phyloP scores from a whole-genome alignment of 73 alveolate species.

The Paramecium sonneborni region DNA sequence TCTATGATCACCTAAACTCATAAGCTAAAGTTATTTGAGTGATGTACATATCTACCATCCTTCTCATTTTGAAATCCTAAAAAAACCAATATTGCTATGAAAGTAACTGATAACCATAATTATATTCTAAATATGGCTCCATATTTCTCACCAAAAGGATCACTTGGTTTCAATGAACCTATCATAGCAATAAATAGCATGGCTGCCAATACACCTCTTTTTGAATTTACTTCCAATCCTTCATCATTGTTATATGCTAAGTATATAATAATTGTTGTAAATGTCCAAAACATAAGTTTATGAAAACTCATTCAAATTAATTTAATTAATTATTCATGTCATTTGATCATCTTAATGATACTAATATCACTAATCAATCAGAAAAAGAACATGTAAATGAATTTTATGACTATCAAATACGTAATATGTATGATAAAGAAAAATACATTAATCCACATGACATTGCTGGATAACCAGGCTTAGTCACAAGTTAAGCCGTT shows the following conservation, averaged over 20 bases:
- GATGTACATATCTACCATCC: conserved; percentile 68
- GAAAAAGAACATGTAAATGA: conserved; percentile 26
- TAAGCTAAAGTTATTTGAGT: background rate
- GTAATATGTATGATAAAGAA: conserved; percentile 66
- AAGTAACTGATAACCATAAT: conserved; percentile 56
- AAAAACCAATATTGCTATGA: conserved; percentile 68
- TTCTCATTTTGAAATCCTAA: conserved; percentile 63
- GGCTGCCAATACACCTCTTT: conserved; percentile 60
- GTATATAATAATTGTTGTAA: background rate
- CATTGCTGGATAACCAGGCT: conserved; percentile 67
- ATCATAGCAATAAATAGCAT: conserved; percentile 60
- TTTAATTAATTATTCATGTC: conserved; percentile 21
- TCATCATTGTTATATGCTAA: background rate
- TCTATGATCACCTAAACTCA: conserved; percentile 60
- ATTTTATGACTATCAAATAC: conserved; percentile 47
- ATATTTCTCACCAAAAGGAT: conserved; percentile 57
- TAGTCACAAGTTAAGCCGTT: conserved; percentile 48
- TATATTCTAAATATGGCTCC: conserved; percentile 62
- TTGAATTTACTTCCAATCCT: background rate
- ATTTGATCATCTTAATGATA: conserved; percentile 39
- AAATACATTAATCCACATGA: conserved; percentile 64
- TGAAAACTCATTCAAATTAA: background rate
- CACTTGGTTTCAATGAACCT: conserved; percentile 57
- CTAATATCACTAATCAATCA: conserved; percentile 39
- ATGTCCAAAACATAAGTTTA: background rate